Base-by-base conservation (phyloP, 106 monocot genomes). In the Amphibolis antarctica region DNA sequence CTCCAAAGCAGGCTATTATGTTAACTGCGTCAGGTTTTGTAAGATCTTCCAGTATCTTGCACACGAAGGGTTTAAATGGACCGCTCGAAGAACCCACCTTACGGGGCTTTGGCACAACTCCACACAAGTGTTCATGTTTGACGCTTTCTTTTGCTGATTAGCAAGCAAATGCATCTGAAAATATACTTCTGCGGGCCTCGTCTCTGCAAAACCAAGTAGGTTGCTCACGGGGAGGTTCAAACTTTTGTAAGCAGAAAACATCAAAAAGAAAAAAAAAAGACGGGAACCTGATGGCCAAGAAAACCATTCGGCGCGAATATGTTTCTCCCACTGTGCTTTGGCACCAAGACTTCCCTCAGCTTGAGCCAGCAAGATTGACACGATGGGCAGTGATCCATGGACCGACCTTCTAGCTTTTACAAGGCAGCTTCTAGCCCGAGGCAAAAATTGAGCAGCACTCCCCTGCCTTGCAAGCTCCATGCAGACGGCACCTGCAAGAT, bases 131-230 rank as follows among this genome's bases (percentile, higher is more conserved):
- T 73, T 60, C 67, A 62, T 13, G 31, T 81, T 52, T 11, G 77
- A 60, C 24, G 29, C 57, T 12, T 64, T 28, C 60, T 10, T 67
- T 0, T 63, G 47, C 52, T 78, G 71, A 26, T 43, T 82, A 13
- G 86, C 79, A 71, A 98, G 82, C 63, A 91, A 75, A 65, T 87
- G 82, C 87, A 91, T 88, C 68, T 85, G 98, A 51, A 91, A 91
- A 65, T 87, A 90, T 43, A 98, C 14, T 66, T 98, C 98, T 3
- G 98, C 87, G 18, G 90, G 98, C 59, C 91, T 82, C 74, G 67
- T 77, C 76, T 86, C 98, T 91, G 98, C 17, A 50, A 20, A 56
- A 25, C 21, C 53, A 31, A 31, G 9, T 53, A 50, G 24, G 0
- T 5, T 44, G 31, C 22, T 20, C 28, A 53, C 42, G 10, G 20